Evolutionary conservation across 192 early-diverging fungal genomes (phyloP).

Genomic region (Linnemannia schmuckeri): DNA sequence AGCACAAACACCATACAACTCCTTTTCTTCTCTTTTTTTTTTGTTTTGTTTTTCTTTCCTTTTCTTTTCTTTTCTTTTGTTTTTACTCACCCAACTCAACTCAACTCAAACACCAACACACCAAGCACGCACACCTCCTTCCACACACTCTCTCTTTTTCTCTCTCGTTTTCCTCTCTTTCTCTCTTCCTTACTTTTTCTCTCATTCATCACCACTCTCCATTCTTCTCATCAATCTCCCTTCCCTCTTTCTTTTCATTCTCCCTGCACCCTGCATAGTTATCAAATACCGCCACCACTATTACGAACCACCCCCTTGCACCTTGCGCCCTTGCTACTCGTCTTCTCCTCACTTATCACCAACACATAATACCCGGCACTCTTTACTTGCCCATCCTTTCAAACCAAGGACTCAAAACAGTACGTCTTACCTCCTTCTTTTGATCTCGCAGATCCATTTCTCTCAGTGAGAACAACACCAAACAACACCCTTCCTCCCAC

Average conservation of each 20-base stretch:
- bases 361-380: neutral
- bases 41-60: neutral
- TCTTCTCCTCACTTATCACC: neutral
- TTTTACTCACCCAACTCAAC: neutral
- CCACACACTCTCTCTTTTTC: neutral
- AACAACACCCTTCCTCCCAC: no score
- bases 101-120: neutral
- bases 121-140: neutral
- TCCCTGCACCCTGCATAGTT: neutral
- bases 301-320: neutral
- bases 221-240: neutral
- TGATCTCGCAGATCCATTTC: no score
- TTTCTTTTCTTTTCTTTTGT: neutral
- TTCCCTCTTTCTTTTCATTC: neutral
- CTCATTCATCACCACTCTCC: neutral
- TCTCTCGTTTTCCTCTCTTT: neutral
- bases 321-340: neutral
- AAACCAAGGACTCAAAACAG: no score
- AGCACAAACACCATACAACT: neutral
- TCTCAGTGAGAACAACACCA: no score
- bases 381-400: no score
- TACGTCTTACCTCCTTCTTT: no score
- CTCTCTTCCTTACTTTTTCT: neutral
- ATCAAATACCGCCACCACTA: neutral
- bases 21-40: neutral